A percentile compares a stretch with the other conserved stretches of the same genome.
Evolutionary conservation across 192 early-diverging fungal species (phyloP).

Genomic region (Ambispora gerdemannii): DNA sequence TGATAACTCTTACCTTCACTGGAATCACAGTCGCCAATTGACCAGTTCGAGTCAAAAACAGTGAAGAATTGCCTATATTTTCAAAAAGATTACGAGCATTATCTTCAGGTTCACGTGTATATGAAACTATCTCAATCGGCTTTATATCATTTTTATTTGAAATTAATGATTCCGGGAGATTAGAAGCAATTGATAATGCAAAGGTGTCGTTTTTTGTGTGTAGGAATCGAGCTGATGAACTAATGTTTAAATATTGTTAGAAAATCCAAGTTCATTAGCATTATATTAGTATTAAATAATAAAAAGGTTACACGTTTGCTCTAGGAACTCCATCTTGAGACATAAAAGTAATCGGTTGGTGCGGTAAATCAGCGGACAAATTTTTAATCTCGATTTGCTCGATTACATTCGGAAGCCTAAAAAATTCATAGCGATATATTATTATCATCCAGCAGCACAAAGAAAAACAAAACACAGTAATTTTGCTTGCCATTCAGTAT

Average conservation of each 20-base stretch:
- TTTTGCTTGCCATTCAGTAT: too few species aligned
- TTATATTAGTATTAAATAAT: neutral
- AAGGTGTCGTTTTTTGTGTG: constrained; percentile 10
- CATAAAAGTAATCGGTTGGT: constrained; percentile 8
- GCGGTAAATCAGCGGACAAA: neutral
- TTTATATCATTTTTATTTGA: neutral
- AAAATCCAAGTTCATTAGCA: neutral
- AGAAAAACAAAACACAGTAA: too few species aligned
- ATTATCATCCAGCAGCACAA: neutral
- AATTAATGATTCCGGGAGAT: constrained; percentile 11
- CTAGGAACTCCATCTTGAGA: neutral
- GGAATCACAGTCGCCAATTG: constrained; percentile 55
- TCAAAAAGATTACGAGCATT: constrained; percentile 43
- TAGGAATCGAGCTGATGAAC: neutral
- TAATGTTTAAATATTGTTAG: neutral
- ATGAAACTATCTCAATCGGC: constrained; percentile 42
- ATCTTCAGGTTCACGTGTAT: constrained; percentile 42
- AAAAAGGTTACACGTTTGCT: constrained; percentile 3
- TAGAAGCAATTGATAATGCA: constrained; percentile 7
- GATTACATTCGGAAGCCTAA: constrained; percentile 15
- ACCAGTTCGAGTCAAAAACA: constrained; percentile 42
- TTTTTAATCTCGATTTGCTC: constrained; percentile 13
- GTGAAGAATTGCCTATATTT: constrained; percentile 45
- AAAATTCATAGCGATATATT: too few species aligned
- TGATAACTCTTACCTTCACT: constrained; percentile 38